phyloP scores from a whole-genome alignment of 73 alveolate genomes.

The Paramecium caudatum region DNA sequence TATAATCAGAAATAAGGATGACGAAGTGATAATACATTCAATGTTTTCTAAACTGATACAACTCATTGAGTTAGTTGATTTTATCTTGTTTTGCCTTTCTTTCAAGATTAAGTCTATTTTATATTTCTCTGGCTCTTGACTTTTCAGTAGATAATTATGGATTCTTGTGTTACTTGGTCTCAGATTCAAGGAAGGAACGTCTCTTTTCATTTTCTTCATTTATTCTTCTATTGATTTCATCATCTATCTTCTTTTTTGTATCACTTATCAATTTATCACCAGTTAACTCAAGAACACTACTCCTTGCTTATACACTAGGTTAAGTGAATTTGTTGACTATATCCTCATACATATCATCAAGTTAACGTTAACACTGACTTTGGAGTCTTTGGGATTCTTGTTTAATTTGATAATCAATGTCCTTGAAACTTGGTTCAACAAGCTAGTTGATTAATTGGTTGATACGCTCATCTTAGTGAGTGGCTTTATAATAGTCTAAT shows the following conservation, averaged over 20 bases:
- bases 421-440: slow-evolving; percentile 65
- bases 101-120: slow-evolving; percentile 51
- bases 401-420: slow-evolving; percentile 39
- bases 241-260: slow-evolving; percentile 58
- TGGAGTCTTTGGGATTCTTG: slow-evolving; percentile 1
- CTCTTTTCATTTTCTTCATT: slow-evolving; percentile 57
- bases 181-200: not conserved
- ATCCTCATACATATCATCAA: slow-evolving; percentile 52
- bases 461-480: slow-evolving; percentile 45
- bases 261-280: too few relatives aligned
- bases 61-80: slow-evolving; percentile 41
- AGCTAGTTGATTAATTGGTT: slow-evolving; percentile 23
- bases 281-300: too few relatives aligned
- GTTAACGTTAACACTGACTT: not conserved
- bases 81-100: slow-evolving; percentile 63
- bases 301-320: not conserved
- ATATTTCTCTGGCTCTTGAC: slow-evolving; percentile 64
- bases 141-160: slow-evolving; percentile 59
- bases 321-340: not conserved
- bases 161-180: slow-evolving; percentile 1
- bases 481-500: not conserved
- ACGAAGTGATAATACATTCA: slow-evolving; percentile 24
- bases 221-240: slow-evolving; percentile 49
- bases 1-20: slow-evolving; percentile 40
- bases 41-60: slow-evolving; percentile 57